These are phyloP conservation scores for Phaeotremella fagi DNA, from an alignment of 768 basidiomycete species.

Conservation along the genomic window DNA sequence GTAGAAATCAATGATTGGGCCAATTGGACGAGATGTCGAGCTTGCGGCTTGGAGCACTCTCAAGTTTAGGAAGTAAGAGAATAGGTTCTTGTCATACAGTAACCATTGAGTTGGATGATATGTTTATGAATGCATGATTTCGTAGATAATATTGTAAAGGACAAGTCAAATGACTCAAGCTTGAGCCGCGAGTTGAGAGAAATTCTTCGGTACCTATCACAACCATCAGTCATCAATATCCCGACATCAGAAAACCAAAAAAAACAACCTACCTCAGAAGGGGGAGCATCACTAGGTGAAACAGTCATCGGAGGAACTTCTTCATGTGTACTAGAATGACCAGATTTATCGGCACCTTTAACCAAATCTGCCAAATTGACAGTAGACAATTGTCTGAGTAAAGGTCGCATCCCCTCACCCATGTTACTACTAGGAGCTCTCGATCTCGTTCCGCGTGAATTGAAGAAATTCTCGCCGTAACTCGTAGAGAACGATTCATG, in stretches of 20 bases:
- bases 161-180: too few relatives aligned
- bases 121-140: too few relatives aligned
- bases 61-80: too few relatives aligned
- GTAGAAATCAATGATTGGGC: too few relatives aligned
- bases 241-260: not conserved
- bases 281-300: conserved; percentile 37
- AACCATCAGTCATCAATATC: not conserved
- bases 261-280: conserved; percentile 28
- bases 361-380: conserved; percentile 19
- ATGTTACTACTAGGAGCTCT: conserved; percentile 15
- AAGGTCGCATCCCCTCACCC: conserved; percentile 11
- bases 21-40: too few relatives aligned
- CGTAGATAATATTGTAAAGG: too few relatives aligned
- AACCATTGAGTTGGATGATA: too few relatives aligned
- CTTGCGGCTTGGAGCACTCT: too few relatives aligned
- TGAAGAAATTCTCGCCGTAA: not conserved
- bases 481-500: not conserved
- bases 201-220: not conserved
- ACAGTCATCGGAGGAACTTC: conserved; percentile 38
- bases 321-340: not conserved
- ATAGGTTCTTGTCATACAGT: too few relatives aligned
- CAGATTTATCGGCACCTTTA: not conserved
- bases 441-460: not conserved
- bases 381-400: conserved; percentile 26
- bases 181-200: not conserved